phyloP scores from a whole-genome alignment of 2,329 filamentous ascomycete species.

The Cryphonectria naterciae region DNA sequence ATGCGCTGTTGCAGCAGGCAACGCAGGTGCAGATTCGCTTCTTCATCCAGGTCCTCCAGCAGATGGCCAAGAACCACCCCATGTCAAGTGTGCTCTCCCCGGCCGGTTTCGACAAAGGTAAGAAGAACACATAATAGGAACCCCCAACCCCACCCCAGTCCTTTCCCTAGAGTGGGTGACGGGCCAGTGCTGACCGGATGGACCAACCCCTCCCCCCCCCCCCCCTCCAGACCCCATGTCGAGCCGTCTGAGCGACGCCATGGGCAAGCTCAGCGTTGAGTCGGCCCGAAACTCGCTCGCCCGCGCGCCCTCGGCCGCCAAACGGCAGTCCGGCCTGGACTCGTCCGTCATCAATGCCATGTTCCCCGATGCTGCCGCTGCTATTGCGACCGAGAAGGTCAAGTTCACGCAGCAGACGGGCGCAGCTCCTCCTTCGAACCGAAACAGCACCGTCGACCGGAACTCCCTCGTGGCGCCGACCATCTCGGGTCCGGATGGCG shows the following conservation, averaged over 20 bases:
- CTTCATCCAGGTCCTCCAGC: slow-evolving; percentile 97
- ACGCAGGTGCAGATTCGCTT: slow-evolving; percentile 99
- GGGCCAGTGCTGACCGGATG: slow-evolving; percentile 17
- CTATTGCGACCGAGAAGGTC: slow-evolving; percentile 97
- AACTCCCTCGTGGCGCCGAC: slow-evolving; percentile 74
- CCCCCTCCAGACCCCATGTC: slow-evolving; percentile 87
- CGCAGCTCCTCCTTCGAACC: slow-evolving; percentile 85
- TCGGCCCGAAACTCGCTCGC: slow-evolving; percentile 84
- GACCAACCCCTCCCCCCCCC: slow-evolving; percentile 28
- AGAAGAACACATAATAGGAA: slow-evolving; percentile 37
- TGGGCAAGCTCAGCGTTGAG: slow-evolving; percentile 91
- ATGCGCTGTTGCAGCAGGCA: slow-evolving; percentile 95
- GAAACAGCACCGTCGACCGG: slow-evolving; percentile 85
- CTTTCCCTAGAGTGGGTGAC: no score
- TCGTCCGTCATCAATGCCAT: slow-evolving; percentile 94
- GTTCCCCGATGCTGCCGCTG: slow-evolving; percentile 97
- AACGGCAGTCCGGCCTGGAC: slow-evolving; percentile 94
- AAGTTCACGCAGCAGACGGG: slow-evolving; percentile 97
- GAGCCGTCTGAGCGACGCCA: slow-evolving; percentile 90
- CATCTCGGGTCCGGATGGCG: slow-evolving; percentile 71
- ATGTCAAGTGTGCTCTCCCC: slow-evolving; percentile 96
- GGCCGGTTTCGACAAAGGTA: slow-evolving; percentile 95
- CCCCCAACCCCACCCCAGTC: no score
- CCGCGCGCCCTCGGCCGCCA: slow-evolving; percentile 77
- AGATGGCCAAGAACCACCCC: slow-evolving; percentile 98